Percentiles rank a stretch among this genome's conserved stretches.
Conservation (phyloP, 768 basidiomycete genomes). For the Nidularia pulvinata region DNA sequence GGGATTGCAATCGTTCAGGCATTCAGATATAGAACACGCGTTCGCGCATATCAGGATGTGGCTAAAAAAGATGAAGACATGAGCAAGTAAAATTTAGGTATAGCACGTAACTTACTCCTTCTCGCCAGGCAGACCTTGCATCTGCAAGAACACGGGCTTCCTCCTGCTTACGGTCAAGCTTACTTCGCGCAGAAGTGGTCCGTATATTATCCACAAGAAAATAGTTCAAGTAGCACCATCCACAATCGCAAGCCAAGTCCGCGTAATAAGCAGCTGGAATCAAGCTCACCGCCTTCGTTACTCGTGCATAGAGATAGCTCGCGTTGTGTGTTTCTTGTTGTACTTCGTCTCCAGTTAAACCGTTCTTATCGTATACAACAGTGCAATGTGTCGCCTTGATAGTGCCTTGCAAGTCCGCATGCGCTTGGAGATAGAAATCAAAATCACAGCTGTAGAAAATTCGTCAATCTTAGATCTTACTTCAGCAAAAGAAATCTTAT, state of each 20-base stretch:
- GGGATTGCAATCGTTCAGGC: too few relatives aligned
- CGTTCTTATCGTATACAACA: slow-evolving; percentile 78
- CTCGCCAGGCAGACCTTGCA: slow-evolving; percentile 50
- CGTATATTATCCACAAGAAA: slow-evolving; percentile 53
- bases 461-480: slow-evolving; percentile 3
- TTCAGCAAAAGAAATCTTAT: slow-evolving; percentile 27
- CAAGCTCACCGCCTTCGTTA: slow-evolving; percentile 82
- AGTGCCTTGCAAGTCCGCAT: slow-evolving; percentile 70
- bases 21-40: slow-evolving; percentile 76
- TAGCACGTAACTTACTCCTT: slow-evolving; percentile 36
- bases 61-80: slow-evolving; percentile 19
- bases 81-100: background rate
- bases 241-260: slow-evolving; percentile 82
- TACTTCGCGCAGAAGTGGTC: slow-evolving; percentile 27
- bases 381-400: slow-evolving; percentile 79
- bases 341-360: slow-evolving; percentile 62
- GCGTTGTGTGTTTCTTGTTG: slow-evolving; percentile 71
- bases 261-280: slow-evolving; percentile 83
- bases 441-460: slow-evolving; percentile 49
- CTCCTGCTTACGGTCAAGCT: slow-evolving; percentile 32
- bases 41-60: slow-evolving; percentile 55
- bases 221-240: slow-evolving; percentile 73
- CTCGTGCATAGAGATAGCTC: slow-evolving; percentile 79
- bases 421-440: slow-evolving; percentile 73
- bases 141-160: slow-evolving; percentile 35